phyloP scores from a whole-genome alignment of 495 filamentous ascomycete species.

The Hypoxylon subgilvum region DNA sequence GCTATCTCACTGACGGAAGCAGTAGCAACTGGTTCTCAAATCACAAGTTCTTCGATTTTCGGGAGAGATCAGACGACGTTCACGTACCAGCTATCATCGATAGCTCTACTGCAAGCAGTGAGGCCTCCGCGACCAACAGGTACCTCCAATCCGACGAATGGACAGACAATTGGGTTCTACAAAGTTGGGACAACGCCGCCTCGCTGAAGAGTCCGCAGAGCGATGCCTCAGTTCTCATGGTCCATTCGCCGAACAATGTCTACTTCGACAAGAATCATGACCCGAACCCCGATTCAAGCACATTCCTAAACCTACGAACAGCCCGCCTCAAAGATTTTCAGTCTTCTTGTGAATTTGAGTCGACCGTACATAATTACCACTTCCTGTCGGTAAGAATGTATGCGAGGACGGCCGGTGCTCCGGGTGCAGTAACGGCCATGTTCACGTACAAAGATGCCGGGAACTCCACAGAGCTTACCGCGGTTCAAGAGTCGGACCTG shows the following conservation, averaged over 20 bases:
- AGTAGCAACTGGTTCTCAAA: constrained; percentile 62
- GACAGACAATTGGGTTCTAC: constrained; percentile 62
- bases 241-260: constrained; percentile 69
- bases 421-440: constrained; percentile 70
- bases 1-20: constrained; percentile 56
- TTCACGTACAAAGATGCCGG: constrained; percentile 64
- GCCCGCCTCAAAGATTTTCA: constrained; percentile 61
- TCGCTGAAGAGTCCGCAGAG: constrained; percentile 37
- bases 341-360: constrained; percentile 70
- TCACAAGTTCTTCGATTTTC: constrained; percentile 74
- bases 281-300: constrained; percentile 44
- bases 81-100: constrained; percentile 46
- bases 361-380: constrained; percentile 57
- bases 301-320: constrained; percentile 68
- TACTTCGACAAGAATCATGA: constrained; percentile 61
- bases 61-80: constrained; percentile 52
- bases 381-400: constrained; percentile 69
- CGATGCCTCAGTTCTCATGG: constrained; percentile 57
- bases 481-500: constrained; percentile 75
- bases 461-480: constrained; percentile 37
- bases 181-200: constrained; percentile 61
- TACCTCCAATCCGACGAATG: constrained; percentile 50
- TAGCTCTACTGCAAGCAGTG: constrained; percentile 34
- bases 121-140: constrained; percentile 45
- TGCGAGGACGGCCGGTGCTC: constrained; percentile 57